Conservation (phyloP, 305 asterid species). For the Fraxinus xanthoxyloides region DNA sequence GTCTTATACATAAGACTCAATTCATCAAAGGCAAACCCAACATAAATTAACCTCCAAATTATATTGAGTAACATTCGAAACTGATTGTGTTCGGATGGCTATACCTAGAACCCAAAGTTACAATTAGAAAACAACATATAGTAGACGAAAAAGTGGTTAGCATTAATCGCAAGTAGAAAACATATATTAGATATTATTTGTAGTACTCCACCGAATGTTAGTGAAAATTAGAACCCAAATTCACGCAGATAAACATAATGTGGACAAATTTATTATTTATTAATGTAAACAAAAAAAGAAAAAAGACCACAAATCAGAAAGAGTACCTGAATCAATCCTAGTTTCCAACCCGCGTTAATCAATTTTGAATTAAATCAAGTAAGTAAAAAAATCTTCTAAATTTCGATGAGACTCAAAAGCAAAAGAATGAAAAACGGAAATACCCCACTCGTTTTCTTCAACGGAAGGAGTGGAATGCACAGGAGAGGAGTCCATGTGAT, state of each 20-base stretch:
- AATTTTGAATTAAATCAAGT: not conserved
- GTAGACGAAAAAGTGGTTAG: not conserved
- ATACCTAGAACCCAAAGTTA: not conserved
- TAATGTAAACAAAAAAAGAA: not conserved
- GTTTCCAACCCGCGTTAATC: too few species aligned
- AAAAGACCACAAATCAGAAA: not conserved
- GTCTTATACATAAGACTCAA: not conserved
- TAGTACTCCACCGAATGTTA: not conserved
- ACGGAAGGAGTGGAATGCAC: conserved; percentile 31
- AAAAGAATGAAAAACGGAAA: not conserved
- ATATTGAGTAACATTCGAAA: not conserved
- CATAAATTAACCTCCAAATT: not conserved
- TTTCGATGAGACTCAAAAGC: not conserved
- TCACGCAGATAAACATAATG: not conserved
- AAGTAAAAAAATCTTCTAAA: not conserved
- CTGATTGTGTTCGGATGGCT: not conserved
- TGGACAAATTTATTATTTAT: not conserved
- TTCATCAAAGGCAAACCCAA: not conserved
- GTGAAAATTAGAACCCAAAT: not conserved
- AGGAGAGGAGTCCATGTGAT: conserved; percentile 34
- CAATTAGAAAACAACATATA: not conserved
- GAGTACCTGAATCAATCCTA: not conserved
- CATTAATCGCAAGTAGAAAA: not conserved
- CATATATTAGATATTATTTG: not conserved
- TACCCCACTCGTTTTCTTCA: conserved; percentile 53